Conservation (phyloP, 225 moss, liverwort and hornwort species). For the Marchantia polymorpha region DNA sequence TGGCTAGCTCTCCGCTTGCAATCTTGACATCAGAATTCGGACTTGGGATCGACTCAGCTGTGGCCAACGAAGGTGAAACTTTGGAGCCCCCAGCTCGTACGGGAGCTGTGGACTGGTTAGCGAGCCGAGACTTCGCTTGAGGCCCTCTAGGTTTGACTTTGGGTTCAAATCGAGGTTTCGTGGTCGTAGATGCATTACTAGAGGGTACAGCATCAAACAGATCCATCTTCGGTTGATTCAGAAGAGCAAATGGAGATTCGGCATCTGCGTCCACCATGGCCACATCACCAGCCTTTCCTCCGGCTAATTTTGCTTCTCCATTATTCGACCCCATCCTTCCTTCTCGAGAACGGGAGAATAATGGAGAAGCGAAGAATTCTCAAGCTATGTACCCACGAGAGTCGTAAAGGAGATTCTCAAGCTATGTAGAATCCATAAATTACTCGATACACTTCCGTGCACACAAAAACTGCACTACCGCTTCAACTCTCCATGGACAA, state of each 20-base stretch:
- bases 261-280: slow-evolving; percentile 24
- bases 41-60: background rate
- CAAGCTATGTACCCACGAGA: background rate
- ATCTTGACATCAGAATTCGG: slow-evolving; percentile 7
- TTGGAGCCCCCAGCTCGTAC: background rate
- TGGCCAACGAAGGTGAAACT: slow-evolving; percentile 1
- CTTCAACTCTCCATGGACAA: background rate
- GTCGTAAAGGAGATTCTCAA: no score
- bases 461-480: background rate
- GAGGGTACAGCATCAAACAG: slow-evolving; percentile 15
- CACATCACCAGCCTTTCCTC: slow-evolving; percentile 16
- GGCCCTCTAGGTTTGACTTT: slow-evolving; percentile 39
- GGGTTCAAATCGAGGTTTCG: slow-evolving; percentile 40
- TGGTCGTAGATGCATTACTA: background rate
- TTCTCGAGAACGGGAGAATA: slow-evolving; percentile 13
- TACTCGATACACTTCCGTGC: background rate
- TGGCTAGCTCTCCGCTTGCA: slow-evolving; percentile 15
- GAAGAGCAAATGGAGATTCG: slow-evolving; percentile 25
- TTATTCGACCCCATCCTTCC: slow-evolving; percentile 29
- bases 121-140: slow-evolving; percentile 31
- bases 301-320: slow-evolving; percentile 16
- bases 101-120: slow-evolving; percentile 4
- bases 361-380: slow-evolving; percentile 10
- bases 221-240: slow-evolving; percentile 33
- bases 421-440: background rate